phyloP scores from a whole-genome alignment of 805 yeast genomes.

The Kodamaea kaohsiungensis region DNA sequence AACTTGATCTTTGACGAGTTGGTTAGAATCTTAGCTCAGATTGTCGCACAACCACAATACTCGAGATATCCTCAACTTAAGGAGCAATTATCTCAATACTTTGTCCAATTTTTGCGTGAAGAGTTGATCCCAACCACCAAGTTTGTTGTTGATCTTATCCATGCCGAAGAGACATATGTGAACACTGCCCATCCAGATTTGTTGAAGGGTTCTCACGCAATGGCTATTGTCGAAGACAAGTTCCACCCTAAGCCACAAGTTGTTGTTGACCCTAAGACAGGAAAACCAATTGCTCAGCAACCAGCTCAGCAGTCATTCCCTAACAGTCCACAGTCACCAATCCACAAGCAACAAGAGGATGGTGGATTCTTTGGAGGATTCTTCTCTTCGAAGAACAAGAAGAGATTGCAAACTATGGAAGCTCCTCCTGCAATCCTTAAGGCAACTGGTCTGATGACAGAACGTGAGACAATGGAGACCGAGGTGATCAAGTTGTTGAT shows the following conservation, averaged over 20 bases:
- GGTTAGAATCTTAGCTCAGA: slow-evolving; percentile 84
- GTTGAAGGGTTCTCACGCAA: slow-evolving; percentile 91
- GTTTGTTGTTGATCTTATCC: slow-evolving; percentile 81
- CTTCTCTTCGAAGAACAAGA: slow-evolving; percentile 88
- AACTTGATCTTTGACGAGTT: slow-evolving; percentile 91
- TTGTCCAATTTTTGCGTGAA: slow-evolving; percentile 76
- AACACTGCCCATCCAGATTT: slow-evolving; percentile 98
- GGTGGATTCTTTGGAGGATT: slow-evolving; percentile 93
- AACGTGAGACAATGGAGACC: slow-evolving; percentile 94
- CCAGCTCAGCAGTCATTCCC: slow-evolving; percentile 23
- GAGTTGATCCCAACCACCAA: slow-evolving; percentile 82
- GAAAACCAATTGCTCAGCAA: slow-evolving; percentile 66
- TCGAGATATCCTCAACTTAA: slow-evolving; percentile 88
- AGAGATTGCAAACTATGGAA: slow-evolving; percentile 92
- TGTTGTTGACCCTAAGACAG: slow-evolving; percentile 85
- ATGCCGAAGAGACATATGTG: slow-evolving; percentile 88
- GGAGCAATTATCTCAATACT: slow-evolving; percentile 79
- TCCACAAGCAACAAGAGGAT: slow-evolving; percentile 45
- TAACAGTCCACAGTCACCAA: slow-evolving; percentile 7
- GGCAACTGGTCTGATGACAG: slow-evolving; percentile 91
- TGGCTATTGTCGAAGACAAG: slow-evolving; percentile 88
- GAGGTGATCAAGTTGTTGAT: slow-evolving; percentile 94
- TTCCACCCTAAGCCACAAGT: slow-evolving; percentile 74
- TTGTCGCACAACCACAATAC: slow-evolving; percentile 72
- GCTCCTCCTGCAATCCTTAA: slow-evolving; percentile 95